Conservation (phyloP, 1,284 basidiomycete species). For the Amylostereum chailletii region DNA sequence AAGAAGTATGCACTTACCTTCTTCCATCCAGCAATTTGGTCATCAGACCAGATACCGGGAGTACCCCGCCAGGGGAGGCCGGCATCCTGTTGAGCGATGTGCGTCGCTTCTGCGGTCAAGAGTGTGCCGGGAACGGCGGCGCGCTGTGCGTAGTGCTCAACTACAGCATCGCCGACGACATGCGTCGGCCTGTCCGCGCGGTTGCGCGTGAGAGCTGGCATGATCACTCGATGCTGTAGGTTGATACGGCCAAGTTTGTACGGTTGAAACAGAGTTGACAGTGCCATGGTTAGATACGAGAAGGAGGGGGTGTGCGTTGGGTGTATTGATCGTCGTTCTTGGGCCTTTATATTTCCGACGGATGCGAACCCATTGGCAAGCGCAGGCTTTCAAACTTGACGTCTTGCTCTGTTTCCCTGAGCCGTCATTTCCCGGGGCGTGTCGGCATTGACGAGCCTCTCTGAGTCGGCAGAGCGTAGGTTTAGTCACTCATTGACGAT, state of each 20-base stretch:
- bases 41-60: constrained; percentile 16
- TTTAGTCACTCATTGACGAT: no score
- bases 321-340: no score
- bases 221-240: constrained; percentile 21
- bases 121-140: constrained; percentile 18
- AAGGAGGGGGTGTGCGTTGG: no score
- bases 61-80: constrained; percentile 10
- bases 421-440: no score
- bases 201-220: constrained; percentile 27
- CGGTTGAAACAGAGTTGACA: constrained; percentile 18
- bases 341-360: no score
- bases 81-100: constrained; percentile 14
- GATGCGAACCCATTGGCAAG: no score
- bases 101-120: constrained; percentile 23
- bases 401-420: no score
- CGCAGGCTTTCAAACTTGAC: no score
- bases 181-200: constrained; percentile 15
- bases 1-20: no score
- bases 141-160: constrained; percentile 8
- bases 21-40: constrained; percentile 17
- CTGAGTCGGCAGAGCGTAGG: no score
- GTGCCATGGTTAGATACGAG: background rate
- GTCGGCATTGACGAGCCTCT: no score
- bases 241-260: constrained; percentile 18
- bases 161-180: constrained; percentile 13